A percentile compares a stretch with the other conserved stretches of the same genome.
Evolutionary conservation across 148 eudicot species (phyloP).

Genomic region (Heliosperma pusillum): DNA sequence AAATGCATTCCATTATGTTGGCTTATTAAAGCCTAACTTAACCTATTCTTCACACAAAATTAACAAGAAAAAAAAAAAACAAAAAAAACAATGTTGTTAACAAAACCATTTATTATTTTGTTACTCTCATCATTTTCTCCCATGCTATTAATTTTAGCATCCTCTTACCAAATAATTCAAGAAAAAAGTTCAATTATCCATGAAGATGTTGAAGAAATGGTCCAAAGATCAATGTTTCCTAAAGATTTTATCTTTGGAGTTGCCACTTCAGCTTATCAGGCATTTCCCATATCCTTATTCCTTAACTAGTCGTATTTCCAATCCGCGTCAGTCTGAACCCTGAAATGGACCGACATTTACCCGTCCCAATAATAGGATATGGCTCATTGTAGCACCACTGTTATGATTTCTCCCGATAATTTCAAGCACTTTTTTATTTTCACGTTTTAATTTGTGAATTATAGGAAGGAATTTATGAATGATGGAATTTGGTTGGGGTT

Average conservation of each 20-base stretch:
- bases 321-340: too few species aligned
- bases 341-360: too few species aligned
- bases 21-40: too few species aligned
- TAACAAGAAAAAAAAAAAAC: neutral
- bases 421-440: neutral
- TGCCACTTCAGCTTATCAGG: constrained; percentile 22
- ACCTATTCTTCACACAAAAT: too few species aligned
- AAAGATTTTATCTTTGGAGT: constrained; percentile 23
- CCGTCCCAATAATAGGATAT: too few species aligned
- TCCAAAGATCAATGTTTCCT: constrained; percentile 23
- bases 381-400: too few species aligned
- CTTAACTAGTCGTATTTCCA: too few species aligned
- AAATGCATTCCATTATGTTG: too few species aligned
- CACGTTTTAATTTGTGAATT: neutral
- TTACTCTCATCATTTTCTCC: neutral
- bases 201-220: constrained; percentile 5
- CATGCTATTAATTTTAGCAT: neutral
- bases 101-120: neutral
- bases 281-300: neutral
- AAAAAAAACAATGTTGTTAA: neutral
- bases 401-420: too few species aligned
- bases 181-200: neutral
- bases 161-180: neutral
- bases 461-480: neutral
- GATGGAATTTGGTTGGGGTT: neutral